Base-by-base conservation (phyloP, 163 green algal genomes). In the Picocystis sp. region DNA sequence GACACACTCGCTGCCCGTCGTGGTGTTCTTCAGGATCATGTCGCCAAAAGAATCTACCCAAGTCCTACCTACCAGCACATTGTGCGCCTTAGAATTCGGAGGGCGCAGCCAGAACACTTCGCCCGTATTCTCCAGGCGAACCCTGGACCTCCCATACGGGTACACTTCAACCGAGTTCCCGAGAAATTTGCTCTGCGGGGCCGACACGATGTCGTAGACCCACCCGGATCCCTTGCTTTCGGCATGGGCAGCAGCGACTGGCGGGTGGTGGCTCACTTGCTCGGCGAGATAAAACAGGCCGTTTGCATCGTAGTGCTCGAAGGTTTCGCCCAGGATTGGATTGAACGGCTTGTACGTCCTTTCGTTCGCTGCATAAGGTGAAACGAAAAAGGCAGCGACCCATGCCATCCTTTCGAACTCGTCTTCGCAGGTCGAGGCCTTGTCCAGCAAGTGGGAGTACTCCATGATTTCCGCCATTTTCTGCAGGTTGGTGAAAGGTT, bases 301-400 rank as follows among this genome's bases (percentile, higher is more conserved):
- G 38, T 76, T 80, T 33, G 78, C 68, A 21, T 65, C 55, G 29
- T 83, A 65, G 47, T 85, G 68, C 73, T 94, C 77, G 63, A 89
- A 94, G 0, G 88, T 97, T 71, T 97, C 88, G 0, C 88, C 88
- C 47, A 97, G 72, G 55, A 96, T 92, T 29, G 89, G 88, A 69
- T 96, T 96, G 78, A 97, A 96, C 0, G 89, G 89, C 79, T 95
- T 96, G 81, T 83, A 96, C 12, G 84, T 78, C 17, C 89, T 76
- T 72, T 94, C 81, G 22, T 78, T 75, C 42, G 71, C 70, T 48
- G 77, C 73, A 64, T 94, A 97, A 0, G 81, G 78, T 3, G 83
- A 85, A 54, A 97, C 78, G 14, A 75, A 81, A 72, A 87, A 96
- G 1, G 78, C 82, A 17, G 76, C 76, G 33, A 93, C 70, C 61